phyloP scores from a whole-genome alignment of 805 yeast genomes.

The Barnettozyma siamensis region DNA sequence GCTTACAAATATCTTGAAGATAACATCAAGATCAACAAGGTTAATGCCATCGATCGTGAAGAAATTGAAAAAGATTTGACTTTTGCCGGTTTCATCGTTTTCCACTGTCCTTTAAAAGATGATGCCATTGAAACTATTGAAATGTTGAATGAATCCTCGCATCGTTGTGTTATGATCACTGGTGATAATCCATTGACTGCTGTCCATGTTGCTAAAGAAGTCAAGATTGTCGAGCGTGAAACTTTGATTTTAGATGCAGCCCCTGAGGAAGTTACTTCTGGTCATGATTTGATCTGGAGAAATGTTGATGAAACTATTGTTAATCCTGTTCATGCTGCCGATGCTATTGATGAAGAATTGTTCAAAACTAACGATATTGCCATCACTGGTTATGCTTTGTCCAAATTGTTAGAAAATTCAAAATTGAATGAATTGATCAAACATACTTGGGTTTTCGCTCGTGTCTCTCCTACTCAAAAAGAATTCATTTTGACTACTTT shows the following conservation, averaged over 20 bases:
- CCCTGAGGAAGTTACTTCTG: slow-evolving; percentile 62
- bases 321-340: slow-evolving; percentile 59
- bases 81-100: slow-evolving; percentile 91
- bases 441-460: slow-evolving; percentile 95
- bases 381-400: slow-evolving; percentile 87
- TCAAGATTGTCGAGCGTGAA: slow-evolving; percentile 76
- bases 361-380: slow-evolving; percentile 77
- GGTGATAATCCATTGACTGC: slow-evolving; percentile 99
- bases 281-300: slow-evolving; percentile 72
- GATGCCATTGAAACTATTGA: slow-evolving; percentile 88
- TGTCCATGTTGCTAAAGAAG: slow-evolving; percentile 94
- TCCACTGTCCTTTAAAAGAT: slow-evolving; percentile 93
- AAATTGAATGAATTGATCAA: slow-evolving; percentile 71
- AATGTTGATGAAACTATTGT: slow-evolving; percentile 70
- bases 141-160: slow-evolving; percentile 93
- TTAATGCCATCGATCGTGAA: slow-evolving; percentile 64
- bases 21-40: slow-evolving; percentile 40
- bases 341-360: slow-evolving; percentile 47
- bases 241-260: slow-evolving; percentile 80
- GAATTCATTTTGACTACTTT: slow-evolving; percentile 81
- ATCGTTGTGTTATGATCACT: slow-evolving; percentile 95
- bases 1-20: slow-evolving; percentile 72
- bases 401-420: slow-evolving; percentile 55
- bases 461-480: slow-evolving; percentile 95
- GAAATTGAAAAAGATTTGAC: slow-evolving; percentile 65